phyloP scores from a whole-genome alignment of 2,329 filamentous ascomycete species.

The Alternaria novae-zelandiae region DNA sequence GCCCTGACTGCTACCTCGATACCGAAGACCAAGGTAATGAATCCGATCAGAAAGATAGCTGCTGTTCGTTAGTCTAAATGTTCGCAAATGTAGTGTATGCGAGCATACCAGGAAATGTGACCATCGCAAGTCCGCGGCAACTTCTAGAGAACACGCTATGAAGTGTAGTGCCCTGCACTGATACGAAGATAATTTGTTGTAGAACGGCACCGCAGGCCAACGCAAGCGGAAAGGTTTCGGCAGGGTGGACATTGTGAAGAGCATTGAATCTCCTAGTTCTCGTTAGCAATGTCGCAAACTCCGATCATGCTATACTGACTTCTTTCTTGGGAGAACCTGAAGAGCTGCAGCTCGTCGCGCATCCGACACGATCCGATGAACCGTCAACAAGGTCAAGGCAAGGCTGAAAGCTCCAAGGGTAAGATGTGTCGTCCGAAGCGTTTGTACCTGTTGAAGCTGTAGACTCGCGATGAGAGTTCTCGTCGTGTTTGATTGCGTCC shows the following conservation, averaged over 20 bases:
- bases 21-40: slow-evolving; percentile 69
- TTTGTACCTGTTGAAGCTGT: slow-evolving; percentile 47
- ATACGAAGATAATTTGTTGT: slow-evolving; percentile 48
- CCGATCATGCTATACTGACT: slow-evolving; percentile 27
- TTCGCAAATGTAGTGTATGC: background rate
- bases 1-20: slow-evolving; percentile 66
- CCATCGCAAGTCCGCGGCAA: slow-evolving; percentile 45
- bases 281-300: slow-evolving; percentile 17
- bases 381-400: slow-evolving; percentile 42
- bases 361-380: slow-evolving; percentile 48
- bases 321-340: slow-evolving; percentile 38
- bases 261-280: slow-evolving; percentile 41
- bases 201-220: slow-evolving; percentile 46
- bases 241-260: slow-evolving; percentile 47
- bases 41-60: slow-evolving; percentile 73
- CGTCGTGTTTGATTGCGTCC: slow-evolving; percentile 40
- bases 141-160: slow-evolving; percentile 45
- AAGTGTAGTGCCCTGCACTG: slow-evolving; percentile 48
- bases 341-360: slow-evolving; percentile 44
- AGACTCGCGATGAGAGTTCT: slow-evolving; percentile 43
- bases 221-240: slow-evolving; percentile 50
- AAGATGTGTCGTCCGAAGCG: slow-evolving; percentile 49
- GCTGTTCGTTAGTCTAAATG: slow-evolving; percentile 20
- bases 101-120: slow-evolving; percentile 48
- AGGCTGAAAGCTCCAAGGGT: slow-evolving; percentile 49